These are phyloP conservation scores for Geotrichum carabidarum DNA, from an alignment of 1,139 yeast genomes.

Conservation along the genomic window DNA sequence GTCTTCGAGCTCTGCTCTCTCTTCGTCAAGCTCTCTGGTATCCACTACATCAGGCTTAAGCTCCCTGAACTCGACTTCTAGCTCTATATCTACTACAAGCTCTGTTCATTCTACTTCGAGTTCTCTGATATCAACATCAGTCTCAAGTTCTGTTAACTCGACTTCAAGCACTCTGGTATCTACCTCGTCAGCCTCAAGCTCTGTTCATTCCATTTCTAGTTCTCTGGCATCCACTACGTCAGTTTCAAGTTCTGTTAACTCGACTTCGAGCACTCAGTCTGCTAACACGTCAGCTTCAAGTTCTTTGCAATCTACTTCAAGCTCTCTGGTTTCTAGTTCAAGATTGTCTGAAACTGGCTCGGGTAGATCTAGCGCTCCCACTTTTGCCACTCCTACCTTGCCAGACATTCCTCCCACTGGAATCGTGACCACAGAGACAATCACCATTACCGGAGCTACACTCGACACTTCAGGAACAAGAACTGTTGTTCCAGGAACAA, in stretches of 20 bases:
- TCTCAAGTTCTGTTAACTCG: background rate
- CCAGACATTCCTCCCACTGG: conserved; percentile 10
- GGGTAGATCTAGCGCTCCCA: background rate
- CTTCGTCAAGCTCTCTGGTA: background rate
- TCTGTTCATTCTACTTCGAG: background rate
- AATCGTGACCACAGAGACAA: conserved; percentile 13
- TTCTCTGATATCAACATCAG: background rate
- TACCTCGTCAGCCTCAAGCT: background rate
- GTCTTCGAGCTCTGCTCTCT: background rate
- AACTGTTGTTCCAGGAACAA: conserved; percentile 15
- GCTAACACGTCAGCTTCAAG: background rate
- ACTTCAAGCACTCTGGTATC: background rate
- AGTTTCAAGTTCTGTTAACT: too few species aligned
- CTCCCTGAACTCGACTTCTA: background rate
- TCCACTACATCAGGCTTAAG: background rate
- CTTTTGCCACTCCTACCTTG: background rate
- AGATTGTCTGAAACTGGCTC: background rate
- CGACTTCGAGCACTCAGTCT: background rate
- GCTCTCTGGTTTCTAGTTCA: background rate
- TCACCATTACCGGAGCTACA: conserved; percentile 21
- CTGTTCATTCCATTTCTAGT: background rate
- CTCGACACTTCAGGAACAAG: conserved; percentile 15
- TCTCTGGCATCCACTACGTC: too few species aligned
- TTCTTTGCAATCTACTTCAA: background rate
- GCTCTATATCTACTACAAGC: background rate